phyloP scores from a whole-genome alignment of 345 rosid genomes.

The Melaleuca quinquenervia region DNA sequence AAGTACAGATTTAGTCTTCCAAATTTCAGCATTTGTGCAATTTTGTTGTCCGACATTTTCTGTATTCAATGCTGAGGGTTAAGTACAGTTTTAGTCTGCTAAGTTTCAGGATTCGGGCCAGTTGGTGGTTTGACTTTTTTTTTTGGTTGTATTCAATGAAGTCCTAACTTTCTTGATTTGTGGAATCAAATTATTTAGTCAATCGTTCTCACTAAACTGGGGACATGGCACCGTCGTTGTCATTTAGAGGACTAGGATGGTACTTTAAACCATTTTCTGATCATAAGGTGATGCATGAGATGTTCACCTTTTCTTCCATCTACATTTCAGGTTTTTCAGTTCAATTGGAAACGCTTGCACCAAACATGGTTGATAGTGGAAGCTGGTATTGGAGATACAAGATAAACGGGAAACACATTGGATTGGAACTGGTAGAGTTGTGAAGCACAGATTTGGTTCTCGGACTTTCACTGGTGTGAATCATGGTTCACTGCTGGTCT shows the following conservation, averaged over 20 bases:
- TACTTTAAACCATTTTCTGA: neutral
- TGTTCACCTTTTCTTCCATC: neutral
- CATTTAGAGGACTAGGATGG: neutral
- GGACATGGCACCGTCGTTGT: neutral
- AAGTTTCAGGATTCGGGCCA: neutral
- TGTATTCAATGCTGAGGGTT: neutral
- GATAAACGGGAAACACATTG: conserved; percentile 41
- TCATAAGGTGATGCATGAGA: neutral
- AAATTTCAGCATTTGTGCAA: neutral
- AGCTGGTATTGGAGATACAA: conserved; percentile 90
- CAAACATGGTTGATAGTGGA: conserved; percentile 46
- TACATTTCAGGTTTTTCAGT: conserved; percentile 36
- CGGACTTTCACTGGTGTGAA: conserved; percentile 22
- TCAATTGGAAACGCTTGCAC: conserved; percentile 39
- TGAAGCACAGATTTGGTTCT: conserved; percentile 5
- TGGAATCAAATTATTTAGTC: neutral
- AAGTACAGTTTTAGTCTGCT: neutral
- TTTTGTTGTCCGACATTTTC: neutral
- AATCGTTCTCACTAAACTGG: neutral
- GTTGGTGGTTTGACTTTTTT: neutral
- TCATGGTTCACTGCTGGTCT: conserved; percentile 28
- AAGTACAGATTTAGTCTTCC: neutral
- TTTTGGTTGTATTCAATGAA: neutral
- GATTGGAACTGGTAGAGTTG: conserved; percentile 40
- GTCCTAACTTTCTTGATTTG: neutral